phyloP scores from a whole-genome alignment of 495 filamentous ascomycete genomes.

The Sabuloglossum arenarium region DNA sequence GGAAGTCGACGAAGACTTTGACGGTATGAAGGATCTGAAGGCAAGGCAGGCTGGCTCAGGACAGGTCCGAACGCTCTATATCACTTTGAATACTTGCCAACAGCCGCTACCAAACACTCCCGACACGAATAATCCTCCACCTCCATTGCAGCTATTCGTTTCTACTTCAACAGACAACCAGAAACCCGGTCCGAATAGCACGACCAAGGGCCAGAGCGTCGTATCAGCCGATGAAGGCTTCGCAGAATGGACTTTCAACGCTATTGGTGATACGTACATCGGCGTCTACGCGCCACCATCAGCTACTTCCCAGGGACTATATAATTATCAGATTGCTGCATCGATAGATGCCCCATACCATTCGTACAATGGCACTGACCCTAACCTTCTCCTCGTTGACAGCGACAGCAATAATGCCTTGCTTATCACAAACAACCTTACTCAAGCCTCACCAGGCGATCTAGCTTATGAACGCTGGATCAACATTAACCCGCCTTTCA shows the following conservation, averaged over 20 bases:
- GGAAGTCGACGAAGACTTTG: background rate
- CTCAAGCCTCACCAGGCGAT: slow-evolving; percentile 22
- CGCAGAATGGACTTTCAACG: slow-evolving; percentile 29
- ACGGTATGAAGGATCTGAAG: slow-evolving; percentile 1
- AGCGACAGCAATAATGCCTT: slow-evolving; percentile 59
- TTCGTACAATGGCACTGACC: slow-evolving; percentile 22
- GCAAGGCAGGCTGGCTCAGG: slow-evolving; percentile 13
- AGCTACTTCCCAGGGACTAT: slow-evolving; percentile 34
- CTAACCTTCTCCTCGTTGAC: slow-evolving; percentile 51
- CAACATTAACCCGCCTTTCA: slow-evolving; percentile 38
- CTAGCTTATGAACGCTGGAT: slow-evolving; percentile 29
- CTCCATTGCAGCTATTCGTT: slow-evolving; percentile 60
- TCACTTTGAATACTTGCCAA: slow-evolving; percentile 63
- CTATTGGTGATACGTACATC: slow-evolving; percentile 46
- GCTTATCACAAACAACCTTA: slow-evolving; percentile 50
- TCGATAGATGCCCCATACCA: slow-evolving; percentile 62
- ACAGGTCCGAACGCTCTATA: slow-evolving; percentile 33
- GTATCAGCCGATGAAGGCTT: slow-evolving; percentile 34
- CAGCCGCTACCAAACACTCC: slow-evolving; percentile 35
- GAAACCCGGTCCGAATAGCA: slow-evolving; percentile 41
- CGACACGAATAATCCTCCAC: slow-evolving; percentile 18
- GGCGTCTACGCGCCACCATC: slow-evolving; percentile 46
- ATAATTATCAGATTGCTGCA: slow-evolving; percentile 61
- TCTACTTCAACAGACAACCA: slow-evolving; percentile 43
- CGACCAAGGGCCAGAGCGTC: slow-evolving; percentile 19